Evolutionary conservation across 2,329 filamentous ascomycete genomes (phyloP), one percentile per base, ranked within the genome.

Genomic region (Claviceps sp.): DNA sequence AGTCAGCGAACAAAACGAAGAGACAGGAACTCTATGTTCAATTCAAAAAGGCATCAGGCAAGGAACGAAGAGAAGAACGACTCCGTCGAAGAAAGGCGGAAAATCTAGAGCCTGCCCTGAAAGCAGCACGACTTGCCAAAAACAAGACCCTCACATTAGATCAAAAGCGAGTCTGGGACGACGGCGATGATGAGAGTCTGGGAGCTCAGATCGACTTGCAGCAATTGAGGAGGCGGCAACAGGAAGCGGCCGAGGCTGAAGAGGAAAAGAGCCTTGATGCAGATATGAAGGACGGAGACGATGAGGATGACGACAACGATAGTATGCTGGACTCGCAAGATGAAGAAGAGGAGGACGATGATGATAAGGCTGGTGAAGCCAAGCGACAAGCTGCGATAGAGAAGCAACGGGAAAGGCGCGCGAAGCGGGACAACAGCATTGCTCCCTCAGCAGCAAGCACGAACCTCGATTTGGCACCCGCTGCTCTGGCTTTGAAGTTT

Each of bases 81-180:
- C 85, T 89, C 64, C 79, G 79, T 47, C 77, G 88, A 54, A 89
- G 88, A 70, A 87, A 85, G 69, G 86, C 90, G 62, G 93, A 98
- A 68, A 79, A 84, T 57, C 86, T 85, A 66, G 81, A 96, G 61
- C 90, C 91, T 2, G 77, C 80, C 53, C 69, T 95, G 54, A 81
- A 82, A 58, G 80, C 80, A 55, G 79, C 85, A 57, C 80, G 93
- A 60, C 73, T 91, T 54, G 82, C 81, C 54, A 80, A 78, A 58
- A 95, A 95, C 70, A 77, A 89, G 44, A 86, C 93, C 0, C 67
- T 80, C 51, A 95, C 88, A 0, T 77, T 95, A 53, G 90, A 96
- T 60, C 80, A 82, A 60, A 95, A 95, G 73, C 81, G 93, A 65
- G 82, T 88, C 36, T 97, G 88, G 88, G 90, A 96, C 61, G 83